phyloP scores from a whole-genome alignment of 1,284 basidiomycete genomes.

The Marasmius fiardii region DNA sequence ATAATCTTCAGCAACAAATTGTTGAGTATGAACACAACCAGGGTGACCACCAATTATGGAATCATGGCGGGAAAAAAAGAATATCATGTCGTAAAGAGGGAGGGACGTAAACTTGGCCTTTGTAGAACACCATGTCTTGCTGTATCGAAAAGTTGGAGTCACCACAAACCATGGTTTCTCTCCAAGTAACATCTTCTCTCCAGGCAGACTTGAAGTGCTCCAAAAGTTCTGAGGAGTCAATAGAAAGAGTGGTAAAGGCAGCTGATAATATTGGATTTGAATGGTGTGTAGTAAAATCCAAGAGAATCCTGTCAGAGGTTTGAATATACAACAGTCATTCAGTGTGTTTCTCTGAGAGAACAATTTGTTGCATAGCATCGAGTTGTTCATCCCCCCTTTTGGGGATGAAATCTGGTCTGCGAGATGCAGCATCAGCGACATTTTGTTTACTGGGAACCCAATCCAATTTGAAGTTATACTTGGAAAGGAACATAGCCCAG shows the following conservation, averaged over 20 bases:
- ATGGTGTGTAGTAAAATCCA: too few species aligned
- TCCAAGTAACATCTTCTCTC: background rate
- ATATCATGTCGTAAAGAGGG: slow-evolving; percentile 16
- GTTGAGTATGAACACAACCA: slow-evolving; percentile 21
- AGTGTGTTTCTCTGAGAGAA: background rate
- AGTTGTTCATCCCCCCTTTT: background rate
- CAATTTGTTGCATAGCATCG: background rate
- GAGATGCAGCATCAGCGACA: slow-evolving; percentile 30
- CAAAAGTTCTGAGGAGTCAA: background rate
- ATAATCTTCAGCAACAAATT: slow-evolving; percentile 21
- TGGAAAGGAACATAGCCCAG: slow-evolving; percentile 25
- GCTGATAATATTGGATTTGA: too few species aligned
- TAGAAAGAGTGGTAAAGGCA: background rate
- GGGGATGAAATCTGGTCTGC: background rate
- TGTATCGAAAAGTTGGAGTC: background rate
- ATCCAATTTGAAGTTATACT: slow-evolving; percentile 16
- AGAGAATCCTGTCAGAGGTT: too few species aligned
- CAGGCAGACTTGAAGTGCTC: background rate
- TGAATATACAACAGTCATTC: too few species aligned
- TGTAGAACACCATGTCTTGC: background rate
- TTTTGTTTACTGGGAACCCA: slow-evolving; percentile 25
- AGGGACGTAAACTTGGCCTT: background rate
- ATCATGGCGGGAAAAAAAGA: slow-evolving; percentile 25
- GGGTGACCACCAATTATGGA: slow-evolving; percentile 25
- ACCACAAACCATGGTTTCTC: background rate